phyloP scores from a whole-genome alignment of 371 early-diverging fungal species.

The Haplosporangium sp. region DNA sequence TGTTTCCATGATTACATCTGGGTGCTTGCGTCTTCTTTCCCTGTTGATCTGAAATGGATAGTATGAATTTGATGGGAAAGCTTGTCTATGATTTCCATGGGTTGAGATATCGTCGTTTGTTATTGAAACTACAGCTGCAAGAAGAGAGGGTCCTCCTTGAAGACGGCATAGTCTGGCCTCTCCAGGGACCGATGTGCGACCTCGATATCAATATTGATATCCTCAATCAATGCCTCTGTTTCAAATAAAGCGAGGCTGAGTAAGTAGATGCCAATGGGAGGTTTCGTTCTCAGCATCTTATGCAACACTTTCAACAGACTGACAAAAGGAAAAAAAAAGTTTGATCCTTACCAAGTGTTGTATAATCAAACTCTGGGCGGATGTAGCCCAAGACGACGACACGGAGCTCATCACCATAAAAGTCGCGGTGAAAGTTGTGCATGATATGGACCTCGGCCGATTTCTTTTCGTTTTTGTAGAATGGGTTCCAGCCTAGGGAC shows the following conservation, averaged over 20 bases:
- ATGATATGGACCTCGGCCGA: constrained; percentile 97
- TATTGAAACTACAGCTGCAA: constrained; percentile 7
- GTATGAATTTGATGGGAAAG: too few species aligned
- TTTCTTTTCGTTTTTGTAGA: constrained; percentile 94
- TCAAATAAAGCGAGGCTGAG: background rate
- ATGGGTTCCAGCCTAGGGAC: constrained; percentile 99
- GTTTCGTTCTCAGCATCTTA: background rate
- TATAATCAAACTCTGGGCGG: constrained; percentile 91
- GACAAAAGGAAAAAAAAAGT: background rate
- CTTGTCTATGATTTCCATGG: too few species aligned
- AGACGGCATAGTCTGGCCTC: constrained; percentile 61
- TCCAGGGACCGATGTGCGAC: constrained; percentile 79
- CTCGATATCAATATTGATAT: constrained; percentile 90
- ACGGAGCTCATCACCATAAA: constrained; percentile 87
- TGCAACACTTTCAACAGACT: background rate
- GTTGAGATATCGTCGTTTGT: too few species aligned
- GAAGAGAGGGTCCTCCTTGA: constrained; percentile 49
- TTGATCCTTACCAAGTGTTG: constrained; percentile 72
- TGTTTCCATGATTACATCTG: too few species aligned
- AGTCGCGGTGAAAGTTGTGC: constrained; percentile 86
- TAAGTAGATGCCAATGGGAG: background rate
- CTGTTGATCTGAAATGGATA: too few species aligned
- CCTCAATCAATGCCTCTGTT: constrained; percentile 88
- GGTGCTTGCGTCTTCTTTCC: too few species aligned
- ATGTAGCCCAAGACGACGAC: constrained; percentile 91